Conservation (phyloP, 768 basidiomycete genomes). For the Panaeolus papilionaceus region DNA sequence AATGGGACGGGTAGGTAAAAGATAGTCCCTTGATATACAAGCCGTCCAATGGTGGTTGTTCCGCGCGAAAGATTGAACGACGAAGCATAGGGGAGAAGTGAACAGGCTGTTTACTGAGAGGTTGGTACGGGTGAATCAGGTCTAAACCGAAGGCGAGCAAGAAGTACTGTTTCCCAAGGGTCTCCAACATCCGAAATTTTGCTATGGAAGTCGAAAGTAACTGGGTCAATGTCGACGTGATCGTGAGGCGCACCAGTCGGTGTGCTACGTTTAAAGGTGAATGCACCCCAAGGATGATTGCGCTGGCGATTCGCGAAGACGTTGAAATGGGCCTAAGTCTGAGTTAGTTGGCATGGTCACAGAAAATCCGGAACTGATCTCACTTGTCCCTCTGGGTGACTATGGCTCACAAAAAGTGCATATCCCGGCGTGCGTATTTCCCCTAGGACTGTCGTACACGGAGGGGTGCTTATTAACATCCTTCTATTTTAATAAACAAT, state of each 20-base stretch:
- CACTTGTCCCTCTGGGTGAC: constrained; percentile 28
- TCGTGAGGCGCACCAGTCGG: no score
- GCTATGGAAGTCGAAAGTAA: constrained; percentile 44
- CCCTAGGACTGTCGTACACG: not conserved
- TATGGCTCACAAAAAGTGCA: constrained; percentile 34
- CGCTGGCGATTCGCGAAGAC: constrained; percentile 24
- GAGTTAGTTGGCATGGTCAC: no score
- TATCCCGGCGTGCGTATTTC: not conserved
- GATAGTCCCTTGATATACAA: no score
- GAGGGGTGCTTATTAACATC: not conserved
- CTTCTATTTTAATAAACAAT: not conserved
- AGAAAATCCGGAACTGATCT: no score
- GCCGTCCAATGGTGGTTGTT: no score
- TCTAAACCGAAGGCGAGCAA: constrained; percentile 71
- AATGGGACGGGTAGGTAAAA: no score
- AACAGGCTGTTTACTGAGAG: constrained; percentile 11
- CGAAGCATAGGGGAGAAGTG: no score
- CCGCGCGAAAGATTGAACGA: no score
- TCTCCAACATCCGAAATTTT: constrained; percentile 58
- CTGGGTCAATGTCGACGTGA: no score
- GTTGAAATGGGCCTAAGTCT: constrained; percentile 26
- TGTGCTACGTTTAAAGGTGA: constrained; percentile 21
- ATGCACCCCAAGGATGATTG: constrained; percentile 30
- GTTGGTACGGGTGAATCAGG: constrained; percentile 66
- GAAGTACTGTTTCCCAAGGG: constrained; percentile 62